Evolutionary conservation across 2,329 filamentous ascomycete species (phyloP).

Genomic region (Colletotrichum coccodes): DNA sequence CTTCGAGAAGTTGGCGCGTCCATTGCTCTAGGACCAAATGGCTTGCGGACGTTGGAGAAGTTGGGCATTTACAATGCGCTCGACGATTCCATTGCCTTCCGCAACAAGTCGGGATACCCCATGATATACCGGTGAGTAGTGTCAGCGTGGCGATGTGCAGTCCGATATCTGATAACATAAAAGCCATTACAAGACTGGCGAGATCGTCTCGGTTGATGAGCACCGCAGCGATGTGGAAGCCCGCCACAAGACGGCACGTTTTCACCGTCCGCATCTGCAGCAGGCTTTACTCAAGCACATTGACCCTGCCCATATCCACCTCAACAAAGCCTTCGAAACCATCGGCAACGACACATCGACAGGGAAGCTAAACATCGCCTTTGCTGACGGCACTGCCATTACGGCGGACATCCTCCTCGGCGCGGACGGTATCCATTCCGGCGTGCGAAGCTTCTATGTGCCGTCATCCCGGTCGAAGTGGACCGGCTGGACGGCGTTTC

Average conservation of each 20-base stretch:
- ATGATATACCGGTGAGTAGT: conserved; percentile 55
- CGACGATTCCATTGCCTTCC: conserved; percentile 49
- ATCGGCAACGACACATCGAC: conserved; percentile 43
- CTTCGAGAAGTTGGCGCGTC: conserved; percentile 59
- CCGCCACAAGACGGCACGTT: conserved; percentile 54
- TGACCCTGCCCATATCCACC: conserved; percentile 50
- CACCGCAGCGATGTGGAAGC: conserved; percentile 48
- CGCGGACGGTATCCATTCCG: conserved; percentile 63
- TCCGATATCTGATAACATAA: background rate
- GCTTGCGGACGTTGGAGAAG: conserved; percentile 60
- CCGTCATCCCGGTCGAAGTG: conserved; percentile 50
- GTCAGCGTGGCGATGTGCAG: too few species aligned
- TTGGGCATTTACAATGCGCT: conserved; percentile 59
- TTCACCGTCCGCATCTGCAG: conserved; percentile 60
- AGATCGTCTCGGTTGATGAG: conserved; percentile 54
- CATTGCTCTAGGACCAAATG: conserved; percentile 63
- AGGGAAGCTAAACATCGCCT: conserved; percentile 49
- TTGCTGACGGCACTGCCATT: conserved; percentile 57
- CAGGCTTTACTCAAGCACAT: conserved; percentile 57
- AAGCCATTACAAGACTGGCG: conserved; percentile 54
- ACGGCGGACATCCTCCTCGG: conserved; percentile 60
- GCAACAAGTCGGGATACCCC: conserved; percentile 51
- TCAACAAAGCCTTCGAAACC: conserved; percentile 51
- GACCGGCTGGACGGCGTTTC: conserved; percentile 56
- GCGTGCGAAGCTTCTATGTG: conserved; percentile 54